Conservation (phyloP, 2,329 filamentous ascomycete genomes). For the Beauveria sp. region DNA sequence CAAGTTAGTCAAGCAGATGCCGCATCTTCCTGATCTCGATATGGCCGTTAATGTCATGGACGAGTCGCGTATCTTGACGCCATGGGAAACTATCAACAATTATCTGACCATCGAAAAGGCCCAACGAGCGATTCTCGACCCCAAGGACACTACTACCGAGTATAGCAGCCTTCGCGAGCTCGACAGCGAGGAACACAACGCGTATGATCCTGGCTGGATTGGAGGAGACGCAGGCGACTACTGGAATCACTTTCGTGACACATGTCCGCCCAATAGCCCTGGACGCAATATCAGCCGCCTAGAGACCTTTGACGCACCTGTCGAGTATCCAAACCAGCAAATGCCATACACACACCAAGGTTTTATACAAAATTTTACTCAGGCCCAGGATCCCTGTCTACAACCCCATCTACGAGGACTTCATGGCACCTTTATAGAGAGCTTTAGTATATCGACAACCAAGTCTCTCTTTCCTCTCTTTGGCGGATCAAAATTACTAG, state of each 20-base stretch:
- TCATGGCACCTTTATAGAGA: conserved; percentile 48
- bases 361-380: conserved; percentile 49
- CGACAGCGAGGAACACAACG: conserved; percentile 13
- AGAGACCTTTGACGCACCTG: conserved; percentile 24
- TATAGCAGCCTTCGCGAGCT: conserved; percentile 27
- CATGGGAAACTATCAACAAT: conserved; percentile 41
- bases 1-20: conserved; percentile 13
- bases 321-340: conserved; percentile 18
- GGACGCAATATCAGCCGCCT: conserved; percentile 24
- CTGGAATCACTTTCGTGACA: conserved; percentile 40
- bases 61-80: conserved; percentile 43
- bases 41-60: conserved; percentile 46
- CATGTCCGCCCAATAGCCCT: conserved; percentile 42
- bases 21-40: conserved; percentile 44
- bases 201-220: conserved; percentile 33
- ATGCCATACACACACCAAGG: conserved; percentile 26
- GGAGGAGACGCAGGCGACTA: conserved; percentile 32
- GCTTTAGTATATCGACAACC: conserved; percentile 39
- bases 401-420: conserved; percentile 38
- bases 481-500: conserved; percentile 49
- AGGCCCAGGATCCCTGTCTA: conserved; percentile 45
- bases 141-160: conserved; percentile 32
- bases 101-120: background rate
- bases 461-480: conserved; percentile 50
- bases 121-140: conserved; percentile 24